A percentile compares a stretch with the other conserved stretches of the same genome.
These are phyloP conservation scores for Dacryopinax spathularia DNA, from an alignment of 768 basidiomycete genomes.

Conservation along the genomic window DNA sequence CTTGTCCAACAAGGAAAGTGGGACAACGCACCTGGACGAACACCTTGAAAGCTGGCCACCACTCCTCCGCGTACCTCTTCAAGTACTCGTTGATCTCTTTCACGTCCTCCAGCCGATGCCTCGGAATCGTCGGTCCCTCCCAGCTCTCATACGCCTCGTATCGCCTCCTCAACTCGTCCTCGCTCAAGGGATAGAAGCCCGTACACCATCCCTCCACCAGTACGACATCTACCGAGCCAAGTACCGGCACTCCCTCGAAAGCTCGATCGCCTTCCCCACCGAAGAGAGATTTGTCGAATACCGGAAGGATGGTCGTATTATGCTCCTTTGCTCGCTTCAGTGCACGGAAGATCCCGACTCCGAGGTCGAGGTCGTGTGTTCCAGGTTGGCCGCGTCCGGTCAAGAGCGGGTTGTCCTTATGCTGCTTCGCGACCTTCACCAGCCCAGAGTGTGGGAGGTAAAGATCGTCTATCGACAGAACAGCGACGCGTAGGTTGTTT, in stretches of 20 bases:
- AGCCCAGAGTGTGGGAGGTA: conserved; percentile 63
- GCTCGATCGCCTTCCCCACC: conserved; percentile 73
- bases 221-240: conserved; percentile 56
- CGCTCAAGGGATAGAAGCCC: conserved; percentile 58
- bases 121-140: conserved; percentile 22
- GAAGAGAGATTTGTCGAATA: conserved; percentile 76
- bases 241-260: conserved; percentile 32
- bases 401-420: conserved; percentile 53
- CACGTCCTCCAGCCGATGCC: conserved; percentile 34
- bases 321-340: conserved; percentile 37
- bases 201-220: conserved; percentile 94
- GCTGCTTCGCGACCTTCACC: conserved; percentile 35
- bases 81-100: conserved; percentile 50
- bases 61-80: conserved; percentile 36
- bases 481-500: conserved; percentile 40
- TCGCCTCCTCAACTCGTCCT: conserved; percentile 35
- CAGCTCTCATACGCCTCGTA: conserved; percentile 24
- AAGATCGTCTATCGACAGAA: conserved; percentile 71
- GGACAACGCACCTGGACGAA: conserved; percentile 54
- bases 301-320: conserved; percentile 45
- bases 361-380: conserved; percentile 72
- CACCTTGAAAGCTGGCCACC: conserved; percentile 60
- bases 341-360: conserved; percentile 26
- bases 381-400: conserved; percentile 84
- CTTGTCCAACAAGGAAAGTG: conserved; percentile 11